Evolutionary conservation across 106 monocot genomes (phyloP), one percentile per base, ranked within the genome.

Genomic region (Dendrobium catenatum): DNA sequence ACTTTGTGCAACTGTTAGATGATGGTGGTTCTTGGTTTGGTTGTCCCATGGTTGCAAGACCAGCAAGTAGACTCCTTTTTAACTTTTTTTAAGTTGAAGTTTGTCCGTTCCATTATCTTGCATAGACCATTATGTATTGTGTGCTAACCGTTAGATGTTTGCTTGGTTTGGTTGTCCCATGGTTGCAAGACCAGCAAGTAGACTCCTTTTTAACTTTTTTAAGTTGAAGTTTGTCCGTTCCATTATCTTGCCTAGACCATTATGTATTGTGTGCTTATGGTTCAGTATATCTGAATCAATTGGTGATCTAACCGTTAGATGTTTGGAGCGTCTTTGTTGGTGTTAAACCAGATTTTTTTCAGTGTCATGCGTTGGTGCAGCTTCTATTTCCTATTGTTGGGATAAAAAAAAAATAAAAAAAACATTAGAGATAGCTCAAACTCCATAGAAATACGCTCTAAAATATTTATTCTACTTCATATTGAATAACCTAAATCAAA

Each of bases 1-100:
- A n/a, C 29, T 74, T 42, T 51, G 64, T 73, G 67, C 75, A 83
- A 77, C 78, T 80, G 76, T 11, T 55, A 70, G 68, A 20, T 83
- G 59, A 17, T 24, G 42, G 33, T 74, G 42, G 7, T 78, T 68
- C 40, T 75, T 77, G 51, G 51, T 51, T 13, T 51, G 51, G 51
- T 51, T 13, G 51, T 51, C 13, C 51, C 15, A 51, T 51, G 68
- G 11, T 74, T 42, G 17, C 74, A 20, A n/a, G 18, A n/a, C 42
- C 43, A n/a, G n/a, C n/a, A 16, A n/a, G 27, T 72, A 72, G 72
- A 64, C 64, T 22, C 22, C 59, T 59, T 64, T 22, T 24, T 0
- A 13, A 33, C 72, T 72, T 40, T 72, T 70, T 4, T 26, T 26
- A 72, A 72, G 37, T 72, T 72, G 72, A 72, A 37, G 37, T 72